A percentile compares a stretch with the other conserved stretches of the same genome.
Conservation (phyloP, 768 basidiomycete genomes). For the Termitomyces sp. region DNA sequence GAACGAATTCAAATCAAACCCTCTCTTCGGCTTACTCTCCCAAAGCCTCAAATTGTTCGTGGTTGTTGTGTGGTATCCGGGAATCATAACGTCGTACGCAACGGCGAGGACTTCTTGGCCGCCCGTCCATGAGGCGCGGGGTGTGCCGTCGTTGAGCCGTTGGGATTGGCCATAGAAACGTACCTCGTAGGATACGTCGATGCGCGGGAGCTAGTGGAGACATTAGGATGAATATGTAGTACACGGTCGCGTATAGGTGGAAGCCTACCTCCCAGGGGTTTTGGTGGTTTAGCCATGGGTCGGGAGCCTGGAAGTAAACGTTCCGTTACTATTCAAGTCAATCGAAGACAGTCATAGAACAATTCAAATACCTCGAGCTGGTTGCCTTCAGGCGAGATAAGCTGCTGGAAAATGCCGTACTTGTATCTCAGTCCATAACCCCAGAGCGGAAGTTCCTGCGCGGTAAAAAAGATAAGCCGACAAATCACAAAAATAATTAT, state of each 20-base stretch:
- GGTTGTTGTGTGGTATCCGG: constrained; percentile 76
- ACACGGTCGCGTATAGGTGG: background rate
- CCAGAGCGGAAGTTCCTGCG: constrained; percentile 82
- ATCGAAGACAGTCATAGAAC: background rate
- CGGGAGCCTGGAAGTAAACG: constrained; percentile 54
- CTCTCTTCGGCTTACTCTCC: constrained; percentile 84
- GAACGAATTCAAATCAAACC: constrained; percentile 93
- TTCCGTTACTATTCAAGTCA: background rate
- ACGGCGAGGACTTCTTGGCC: constrained; percentile 93
- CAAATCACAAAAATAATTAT: constrained; percentile 25
- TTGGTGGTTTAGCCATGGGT: constrained; percentile 86
- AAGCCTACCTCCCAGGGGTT: constrained; percentile 75
- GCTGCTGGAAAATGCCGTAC: constrained; percentile 95
- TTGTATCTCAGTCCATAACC: constrained; percentile 92
- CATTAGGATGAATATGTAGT: background rate
- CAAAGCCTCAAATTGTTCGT: constrained; percentile 87
- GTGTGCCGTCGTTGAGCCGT: constrained; percentile 49
- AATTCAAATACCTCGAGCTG: constrained; percentile 56
- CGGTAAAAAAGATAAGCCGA: background rate
- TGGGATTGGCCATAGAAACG: constrained; percentile 89
- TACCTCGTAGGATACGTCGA: constrained; percentile 81
- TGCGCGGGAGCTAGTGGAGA: constrained; percentile 49
- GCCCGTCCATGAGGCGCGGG: constrained; percentile 72
- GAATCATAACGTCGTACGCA: constrained; percentile 94
- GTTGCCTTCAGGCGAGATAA: constrained; percentile 78